Evolutionary conservation across 192 early-diverging fungal genomes (phyloP), one percentile per base, ranked within the genome.

Genomic region (Mortierella alpina): DNA sequence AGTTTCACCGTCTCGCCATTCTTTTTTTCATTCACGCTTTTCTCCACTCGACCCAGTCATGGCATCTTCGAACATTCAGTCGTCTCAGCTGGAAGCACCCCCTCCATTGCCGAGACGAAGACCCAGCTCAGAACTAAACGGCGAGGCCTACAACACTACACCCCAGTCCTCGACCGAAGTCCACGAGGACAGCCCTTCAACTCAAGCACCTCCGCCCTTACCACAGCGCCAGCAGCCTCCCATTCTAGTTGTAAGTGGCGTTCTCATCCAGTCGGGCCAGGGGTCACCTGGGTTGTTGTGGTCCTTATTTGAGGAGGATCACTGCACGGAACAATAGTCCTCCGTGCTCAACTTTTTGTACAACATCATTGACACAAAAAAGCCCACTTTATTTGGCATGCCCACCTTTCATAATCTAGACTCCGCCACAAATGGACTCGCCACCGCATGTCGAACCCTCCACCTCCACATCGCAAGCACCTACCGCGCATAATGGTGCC

Each of bases 231-330:
- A 63, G 47, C 65, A 59, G 13, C 57, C 50, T 23, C 49, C 58
- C 22, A 20, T 60, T 51, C 20, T 60, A 48, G 59, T 63, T 15
- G 73, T 75, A 75, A 22, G 73, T 75, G 18, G 42, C 50, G 7
- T 20, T 41, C 17, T 22, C 42, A 10, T 46, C 12, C 7, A 15
- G 31, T 59, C 31, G 31, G 58, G 5, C 39, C n/a, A 42, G 58
- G 23, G 13, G 18, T 17, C 39, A 59, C 0, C 39, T 17, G 31
- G 3, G 31, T 31, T 31, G 31, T 31, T 31, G 31, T 31, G 31
- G 1, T 31, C 31, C 31, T 31, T 31, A 31, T 31, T 31, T 31
- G 31, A 31, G 31, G 31, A 31, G 31, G 31, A 31, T 3, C 31
- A 31, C 31, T 31, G 31, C 31, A 31, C 31, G 31, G 31, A 31